These are phyloP conservation scores for Rhizoctonia solani DNA, from an alignment of 1,284 basidiomycete genomes.

Conservation along the genomic window DNA sequence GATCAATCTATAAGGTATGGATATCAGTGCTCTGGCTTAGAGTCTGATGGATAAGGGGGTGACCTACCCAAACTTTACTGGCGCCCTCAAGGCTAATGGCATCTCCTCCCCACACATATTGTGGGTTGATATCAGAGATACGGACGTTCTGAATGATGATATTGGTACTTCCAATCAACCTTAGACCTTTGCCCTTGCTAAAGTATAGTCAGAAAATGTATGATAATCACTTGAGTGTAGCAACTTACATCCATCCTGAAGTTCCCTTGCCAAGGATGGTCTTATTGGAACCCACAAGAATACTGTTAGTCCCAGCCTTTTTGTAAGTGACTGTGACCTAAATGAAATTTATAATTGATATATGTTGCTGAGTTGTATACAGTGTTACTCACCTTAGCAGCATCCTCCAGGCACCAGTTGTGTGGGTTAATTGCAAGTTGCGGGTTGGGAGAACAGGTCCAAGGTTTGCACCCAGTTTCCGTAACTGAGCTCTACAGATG, in stretches of 20 bases:
- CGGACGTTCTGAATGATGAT: too few species aligned
- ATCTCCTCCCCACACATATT: background rate
- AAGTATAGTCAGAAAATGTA: background rate
- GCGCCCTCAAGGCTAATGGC: background rate
- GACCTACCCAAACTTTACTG: background rate
- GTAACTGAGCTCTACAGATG: background rate
- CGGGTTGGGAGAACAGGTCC: constrained; percentile 44
- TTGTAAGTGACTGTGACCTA: constrained; percentile 32
- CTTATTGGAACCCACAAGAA: constrained; percentile 42
- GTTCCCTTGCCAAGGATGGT: constrained; percentile 44
- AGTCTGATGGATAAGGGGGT: background rate
- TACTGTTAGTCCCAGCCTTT: background rate
- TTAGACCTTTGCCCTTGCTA: too few species aligned
- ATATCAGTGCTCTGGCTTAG: background rate
- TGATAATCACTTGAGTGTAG: background rate
- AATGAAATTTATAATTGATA: background rate
- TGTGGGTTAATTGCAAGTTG: constrained; percentile 44
- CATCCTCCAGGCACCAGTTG: background rate
- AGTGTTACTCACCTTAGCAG: background rate
- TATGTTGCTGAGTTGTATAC: background rate
- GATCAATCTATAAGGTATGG: background rate
- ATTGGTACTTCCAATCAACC: too few species aligned
- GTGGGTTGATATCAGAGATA: too few species aligned
- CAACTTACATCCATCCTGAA: constrained; percentile 26
- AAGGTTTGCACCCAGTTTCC: constrained; percentile 41